phyloP scores from a whole-genome alignment of 2,329 filamentous ascomycete genomes.

The Magnaporthales sp. region DNA sequence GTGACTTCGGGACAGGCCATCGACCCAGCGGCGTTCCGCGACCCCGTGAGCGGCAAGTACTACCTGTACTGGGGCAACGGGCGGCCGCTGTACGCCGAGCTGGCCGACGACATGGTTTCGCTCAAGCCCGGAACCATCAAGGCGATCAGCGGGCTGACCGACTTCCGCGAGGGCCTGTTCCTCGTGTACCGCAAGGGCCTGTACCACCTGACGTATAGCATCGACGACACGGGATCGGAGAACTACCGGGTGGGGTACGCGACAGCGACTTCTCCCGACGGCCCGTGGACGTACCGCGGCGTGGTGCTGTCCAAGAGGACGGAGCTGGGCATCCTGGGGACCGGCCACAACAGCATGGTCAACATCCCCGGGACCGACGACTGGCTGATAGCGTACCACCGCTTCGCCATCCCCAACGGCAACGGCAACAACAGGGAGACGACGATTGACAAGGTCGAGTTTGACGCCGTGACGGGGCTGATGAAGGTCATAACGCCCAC shows the following conservation, averaged over 20 bases:
- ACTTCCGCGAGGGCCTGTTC: conserved; percentile 35
- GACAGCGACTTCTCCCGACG: conserved; percentile 24
- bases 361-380: conserved; percentile 37
- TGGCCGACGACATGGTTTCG: conserved; percentile 35
- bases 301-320: conserved; percentile 33
- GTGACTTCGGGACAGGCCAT: conserved; percentile 36
- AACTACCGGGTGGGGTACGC: conserved; percentile 39
- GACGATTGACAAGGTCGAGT: conserved; percentile 30
- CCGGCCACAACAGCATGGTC: conserved; percentile 35
- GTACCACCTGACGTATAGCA: conserved; percentile 39
- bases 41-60: conserved; percentile 45
- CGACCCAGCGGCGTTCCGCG: conserved; percentile 52
- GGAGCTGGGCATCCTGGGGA: conserved; percentile 31
- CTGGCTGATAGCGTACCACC: conserved; percentile 41
- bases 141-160: conserved; percentile 25
- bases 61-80: conserved; percentile 56
- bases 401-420: conserved; percentile 35
- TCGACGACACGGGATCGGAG: conserved; percentile 35
- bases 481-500: conserved; percentile 6
- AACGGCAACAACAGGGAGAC: conserved; percentile 33
- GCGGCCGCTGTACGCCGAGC: conserved; percentile 28
- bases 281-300: conserved; percentile 35
- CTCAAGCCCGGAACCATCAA: conserved; percentile 26
- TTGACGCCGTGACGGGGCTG: conserved; percentile 17
- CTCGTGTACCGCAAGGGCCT: conserved; percentile 33